Base-by-base conservation (phyloP, 306 rosid genomes). In the Acmispon strigosus region DNA sequence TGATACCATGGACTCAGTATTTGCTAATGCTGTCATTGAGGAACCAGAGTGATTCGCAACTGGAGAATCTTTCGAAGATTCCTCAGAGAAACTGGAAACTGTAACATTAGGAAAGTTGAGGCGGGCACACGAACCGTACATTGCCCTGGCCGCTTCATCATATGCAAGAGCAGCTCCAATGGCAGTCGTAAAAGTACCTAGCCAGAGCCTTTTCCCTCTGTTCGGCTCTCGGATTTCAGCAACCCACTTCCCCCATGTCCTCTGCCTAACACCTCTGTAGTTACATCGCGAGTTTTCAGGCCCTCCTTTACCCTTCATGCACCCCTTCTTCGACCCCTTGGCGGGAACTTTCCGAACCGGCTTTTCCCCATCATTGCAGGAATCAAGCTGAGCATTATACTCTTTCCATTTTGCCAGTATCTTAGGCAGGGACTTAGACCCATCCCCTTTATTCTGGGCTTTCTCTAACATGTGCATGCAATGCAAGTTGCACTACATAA, bases 161-260 rank as follows among this genome's bases (percentile, higher is more conserved):
- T 92, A 92, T 1, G 95, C 88, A 75, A 92, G 81, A 32, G 98
- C 98, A 50, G 98, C 96, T 62, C 71, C 87, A 78, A 89, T 87
- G 62, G 96, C 90, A 4, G 96, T 81, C 3, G 88, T 36, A 58
- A 87, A 92, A 24, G 98, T 89, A 60, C 95, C 98, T 12, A 88
- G 81, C 95, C 96, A 89, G 14, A 92, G 87, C 80, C 92, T 84
- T n/a, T 67, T 84, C 29, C 96, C 96, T 75, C 83, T 71, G 48
- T 89, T 92, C 3, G 98, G 96, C 65, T 87, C 84, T 22, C 98
- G 80, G 45, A 92, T 92, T 73, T 89, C 96, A 8, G 95, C 84
- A 76, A 92, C 96, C 98, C 96, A 92, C 72, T 92, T 92, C 41
- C 98, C 92, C 98, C 98, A 92, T 11, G 96, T 89, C 80, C 95